A percentile compares a stretch with the other conserved stretches of the same genome.
Conservation (phyloP, 2,329 filamentous ascomycete species). For the Xylaria digitata region DNA sequence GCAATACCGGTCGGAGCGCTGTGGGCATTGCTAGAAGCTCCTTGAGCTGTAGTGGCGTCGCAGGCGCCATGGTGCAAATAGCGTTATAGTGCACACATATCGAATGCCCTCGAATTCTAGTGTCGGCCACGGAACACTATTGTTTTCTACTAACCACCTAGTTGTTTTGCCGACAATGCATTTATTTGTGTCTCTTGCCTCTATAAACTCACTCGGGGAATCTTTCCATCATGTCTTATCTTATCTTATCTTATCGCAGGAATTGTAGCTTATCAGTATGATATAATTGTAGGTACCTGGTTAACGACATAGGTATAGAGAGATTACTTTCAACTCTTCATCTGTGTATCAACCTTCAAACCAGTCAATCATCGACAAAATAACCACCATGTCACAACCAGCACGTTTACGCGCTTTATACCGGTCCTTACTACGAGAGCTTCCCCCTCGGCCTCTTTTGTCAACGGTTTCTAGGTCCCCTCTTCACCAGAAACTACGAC, state of each 20-base stretch:
- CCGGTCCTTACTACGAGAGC: slow-evolving; percentile 87
- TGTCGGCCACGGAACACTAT: not conserved
- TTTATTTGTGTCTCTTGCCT: no score
- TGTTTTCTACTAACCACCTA: no score
- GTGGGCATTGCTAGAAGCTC: slow-evolving; percentile 47
- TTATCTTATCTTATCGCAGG: slow-evolving; percentile 25
- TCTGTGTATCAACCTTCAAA: not conserved
- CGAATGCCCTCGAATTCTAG: not conserved
- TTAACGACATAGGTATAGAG: no score
- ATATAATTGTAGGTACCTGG: not conserved
- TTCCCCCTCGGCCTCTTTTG: slow-evolving; percentile 75
- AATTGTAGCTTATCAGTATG: not conserved
- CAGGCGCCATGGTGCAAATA: slow-evolving; percentile 35
- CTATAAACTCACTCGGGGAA: no score
- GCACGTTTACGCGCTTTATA: slow-evolving; percentile 80
- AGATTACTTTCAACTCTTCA: not conserved
- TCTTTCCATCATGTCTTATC: slow-evolving; percentile 1
- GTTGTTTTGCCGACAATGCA: not conserved
- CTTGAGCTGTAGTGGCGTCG: slow-evolving; percentile 35
- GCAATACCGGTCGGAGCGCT: slow-evolving; percentile 43
- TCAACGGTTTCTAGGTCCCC: slow-evolving; percentile 67
- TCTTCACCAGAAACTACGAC: slow-evolving; percentile 76
- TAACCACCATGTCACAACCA: slow-evolving; percentile 52
- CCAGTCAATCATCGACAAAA: slow-evolving; percentile 7
- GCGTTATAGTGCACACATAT: slow-evolving; percentile 20